These are phyloP conservation scores for Diaporthe amygdali DNA, from an alignment of 2,329 filamentous ascomycete species.

Conservation along the genomic window DNA sequence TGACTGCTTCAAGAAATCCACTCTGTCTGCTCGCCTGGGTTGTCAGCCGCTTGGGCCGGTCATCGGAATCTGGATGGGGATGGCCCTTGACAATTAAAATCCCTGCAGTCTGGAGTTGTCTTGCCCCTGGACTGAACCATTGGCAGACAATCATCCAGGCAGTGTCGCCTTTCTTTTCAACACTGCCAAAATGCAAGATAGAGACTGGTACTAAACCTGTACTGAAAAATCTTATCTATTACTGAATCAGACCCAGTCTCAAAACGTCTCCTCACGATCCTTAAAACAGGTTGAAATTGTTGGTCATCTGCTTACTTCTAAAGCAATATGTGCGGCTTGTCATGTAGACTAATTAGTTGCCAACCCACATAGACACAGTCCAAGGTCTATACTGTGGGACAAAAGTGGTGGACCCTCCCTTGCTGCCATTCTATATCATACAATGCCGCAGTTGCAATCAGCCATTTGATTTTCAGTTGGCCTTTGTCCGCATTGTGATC, in stretches of 20 bases:
- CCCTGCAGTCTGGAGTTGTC: neutral
- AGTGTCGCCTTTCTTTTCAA: neutral
- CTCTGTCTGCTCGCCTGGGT: neutral
- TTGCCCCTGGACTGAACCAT: neutral
- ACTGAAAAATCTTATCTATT: neutral
- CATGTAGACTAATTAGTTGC: too few species aligned
- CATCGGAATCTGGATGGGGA: neutral
- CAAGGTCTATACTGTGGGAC: too few species aligned
- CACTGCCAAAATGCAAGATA: neutral
- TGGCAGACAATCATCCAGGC: neutral
- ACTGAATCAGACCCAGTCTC: neutral
- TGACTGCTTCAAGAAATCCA: neutral
- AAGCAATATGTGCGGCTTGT: too few species aligned
- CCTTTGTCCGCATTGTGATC: too few species aligned
- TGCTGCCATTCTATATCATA: too few species aligned
- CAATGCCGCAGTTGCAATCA: too few species aligned
- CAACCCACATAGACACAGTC: too few species aligned
- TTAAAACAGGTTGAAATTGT: too few species aligned
- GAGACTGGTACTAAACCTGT: neutral
- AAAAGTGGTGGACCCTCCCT: too few species aligned
- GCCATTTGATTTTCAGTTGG: too few species aligned
- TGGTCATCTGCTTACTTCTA: too few species aligned
- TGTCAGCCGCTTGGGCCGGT: constrained; percentile 2
- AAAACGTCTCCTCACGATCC: too few species aligned
- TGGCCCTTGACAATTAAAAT: neutral